Percentiles rank a stretch among this genome's conserved stretches.
Evolutionary conservation across 805 yeast genomes (phyloP).

Genomic region (Myxozyma mucilagina): DNA sequence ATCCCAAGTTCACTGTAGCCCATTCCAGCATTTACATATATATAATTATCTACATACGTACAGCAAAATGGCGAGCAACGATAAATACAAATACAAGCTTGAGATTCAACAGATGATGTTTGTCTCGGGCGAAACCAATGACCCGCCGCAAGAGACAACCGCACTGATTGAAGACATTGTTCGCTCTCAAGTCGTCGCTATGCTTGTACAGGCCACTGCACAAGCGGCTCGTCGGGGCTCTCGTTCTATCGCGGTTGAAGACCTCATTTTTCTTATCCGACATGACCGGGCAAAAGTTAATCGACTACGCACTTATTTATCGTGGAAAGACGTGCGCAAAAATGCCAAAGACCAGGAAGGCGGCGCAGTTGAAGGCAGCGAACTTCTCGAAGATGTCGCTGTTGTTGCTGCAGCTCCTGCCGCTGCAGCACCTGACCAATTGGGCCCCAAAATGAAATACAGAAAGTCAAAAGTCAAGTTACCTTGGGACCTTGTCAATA

Average conservation of each 20-base stretch:
- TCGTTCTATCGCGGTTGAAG: constrained; percentile 85
- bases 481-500: constrained; percentile 94
- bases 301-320: constrained; percentile 81
- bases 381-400: constrained; percentile 53
- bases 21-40: neutral
- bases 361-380: constrained; percentile 53
- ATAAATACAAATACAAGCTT: constrained; percentile 55
- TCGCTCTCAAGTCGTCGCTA: constrained; percentile 88
- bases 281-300: constrained; percentile 94
- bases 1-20: neutral
- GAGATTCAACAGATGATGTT: constrained; percentile 99
- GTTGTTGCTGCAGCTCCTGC: constrained; percentile 35
- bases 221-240: constrained; percentile 81
- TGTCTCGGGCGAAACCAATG: constrained; percentile 92
- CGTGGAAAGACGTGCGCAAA: constrained; percentile 97
- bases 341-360: constrained; percentile 67
- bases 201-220: constrained; percentile 70
- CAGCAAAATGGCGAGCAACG: constrained; percentile 5
- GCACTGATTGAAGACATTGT: constrained; percentile 94
- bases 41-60: neutral
- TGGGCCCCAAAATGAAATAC: constrained; percentile 48
- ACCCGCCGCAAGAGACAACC: constrained; percentile 89
- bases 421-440: constrained; percentile 40
- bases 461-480: constrained; percentile 78
- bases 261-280: constrained; percentile 85